Conservation (phyloP, 2,329 filamentous ascomycete genomes). For the Pochonia chlamydosporia region DNA sequence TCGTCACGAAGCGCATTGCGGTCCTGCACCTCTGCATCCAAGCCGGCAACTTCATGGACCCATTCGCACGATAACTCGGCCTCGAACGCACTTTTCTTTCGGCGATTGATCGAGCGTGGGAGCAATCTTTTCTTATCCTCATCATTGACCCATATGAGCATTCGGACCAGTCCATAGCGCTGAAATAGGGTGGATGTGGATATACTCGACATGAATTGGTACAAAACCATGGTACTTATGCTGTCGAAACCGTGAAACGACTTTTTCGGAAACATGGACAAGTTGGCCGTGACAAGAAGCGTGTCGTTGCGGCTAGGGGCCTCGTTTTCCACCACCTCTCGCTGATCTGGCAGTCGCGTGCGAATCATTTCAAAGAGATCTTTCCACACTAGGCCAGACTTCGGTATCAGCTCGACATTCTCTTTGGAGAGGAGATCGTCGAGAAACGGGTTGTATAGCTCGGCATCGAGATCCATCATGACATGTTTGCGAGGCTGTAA, state of each 20-base stretch:
- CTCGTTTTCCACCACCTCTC: constrained; percentile 28
- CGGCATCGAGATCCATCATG: constrained; percentile 66
- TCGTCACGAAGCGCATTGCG: constrained; percentile 36
- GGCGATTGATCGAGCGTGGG: constrained; percentile 50
- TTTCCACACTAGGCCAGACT: constrained; percentile 54
- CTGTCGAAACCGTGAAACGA: constrained; percentile 48
- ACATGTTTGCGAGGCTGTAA: constrained; percentile 78
- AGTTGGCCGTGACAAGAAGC: constrained; percentile 66
- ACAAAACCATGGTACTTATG: constrained; percentile 50
- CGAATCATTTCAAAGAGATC: constrained; percentile 50
- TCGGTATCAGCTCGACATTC: constrained; percentile 44
- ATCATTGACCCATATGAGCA: constrained; percentile 67
- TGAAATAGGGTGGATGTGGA: constrained; percentile 59
- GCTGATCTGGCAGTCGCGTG: constrained; percentile 50
- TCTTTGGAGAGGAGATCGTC: constrained; percentile 45
- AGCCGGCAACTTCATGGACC: constrained; percentile 51
- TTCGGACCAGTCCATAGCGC: constrained; percentile 70
- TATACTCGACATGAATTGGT: constrained; percentile 57
- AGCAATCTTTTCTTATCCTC: constrained; percentile 54
- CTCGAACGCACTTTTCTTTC: constrained; percentile 53
- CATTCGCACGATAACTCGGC: constrained; percentile 56
- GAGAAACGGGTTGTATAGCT: constrained; percentile 56
- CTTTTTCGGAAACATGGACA: constrained; percentile 49
- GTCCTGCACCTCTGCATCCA: constrained; percentile 24
- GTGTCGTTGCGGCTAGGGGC: constrained; percentile 58